These are phyloP conservation scores for Trichoderma guizhouense DNA, from an alignment of 2,329 filamentous ascomycete genomes.

Conservation along the genomic window DNA sequence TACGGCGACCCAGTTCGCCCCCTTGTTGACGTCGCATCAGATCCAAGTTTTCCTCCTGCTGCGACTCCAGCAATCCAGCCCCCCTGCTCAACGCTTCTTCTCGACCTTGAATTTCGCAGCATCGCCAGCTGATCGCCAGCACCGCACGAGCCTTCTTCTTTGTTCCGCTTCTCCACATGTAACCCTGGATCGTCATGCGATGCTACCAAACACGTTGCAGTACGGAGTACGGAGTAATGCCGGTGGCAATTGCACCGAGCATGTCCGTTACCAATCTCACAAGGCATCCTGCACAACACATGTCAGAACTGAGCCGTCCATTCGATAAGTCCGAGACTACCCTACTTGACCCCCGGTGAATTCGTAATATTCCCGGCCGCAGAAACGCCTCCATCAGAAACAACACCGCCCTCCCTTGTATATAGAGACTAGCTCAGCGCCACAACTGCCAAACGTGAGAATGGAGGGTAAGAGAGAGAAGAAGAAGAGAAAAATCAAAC, in stretches of 20 bases:
- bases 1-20: neutral
- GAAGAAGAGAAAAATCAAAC: neutral
- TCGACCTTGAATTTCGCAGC: neutral
- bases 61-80: neutral
- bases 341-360: neutral
- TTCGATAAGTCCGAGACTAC: neutral
- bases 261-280: neutral
- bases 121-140: neutral
- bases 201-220: constrained; percentile 2
- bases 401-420: neutral
- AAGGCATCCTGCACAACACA: neutral
- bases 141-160: neutral
- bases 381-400: neutral
- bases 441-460: neutral
- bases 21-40: constrained; percentile 4
- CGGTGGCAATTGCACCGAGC: neutral
- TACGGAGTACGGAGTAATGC: constrained; percentile 12
- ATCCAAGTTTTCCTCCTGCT: neutral
- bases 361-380: neutral
- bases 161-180: constrained; percentile 5
- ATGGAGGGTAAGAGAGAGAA: neutral
- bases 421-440: neutral
- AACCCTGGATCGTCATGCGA: constrained; percentile 9
- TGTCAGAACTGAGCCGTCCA: neutral
- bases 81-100: neutral